Evolutionary conservation across 2,329 filamentous ascomycete species (phyloP).

Genomic region (Hypoxylon sp.): DNA sequence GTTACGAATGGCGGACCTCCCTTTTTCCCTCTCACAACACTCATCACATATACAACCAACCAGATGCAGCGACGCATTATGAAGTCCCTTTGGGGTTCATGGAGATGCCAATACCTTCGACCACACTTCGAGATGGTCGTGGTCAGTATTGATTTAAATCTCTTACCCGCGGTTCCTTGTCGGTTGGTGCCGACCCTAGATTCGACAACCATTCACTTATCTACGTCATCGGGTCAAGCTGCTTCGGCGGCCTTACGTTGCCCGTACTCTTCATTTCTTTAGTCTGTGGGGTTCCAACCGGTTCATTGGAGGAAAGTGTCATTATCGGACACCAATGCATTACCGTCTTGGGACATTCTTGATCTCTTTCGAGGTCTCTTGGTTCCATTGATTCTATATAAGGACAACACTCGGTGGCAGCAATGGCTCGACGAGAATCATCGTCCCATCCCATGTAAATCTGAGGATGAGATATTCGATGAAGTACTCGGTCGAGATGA

Average conservation of each 20-base stretch:
- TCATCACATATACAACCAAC: constrained; percentile 27
- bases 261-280: constrained; percentile 47
- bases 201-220: constrained; percentile 31
- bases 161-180: constrained; percentile 8
- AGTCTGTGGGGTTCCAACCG: constrained; percentile 38
- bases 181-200: constrained; percentile 10
- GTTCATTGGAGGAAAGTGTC: constrained; percentile 33
- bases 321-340: constrained; percentile 38
- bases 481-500: constrained; percentile 36
- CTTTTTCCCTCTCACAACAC: constrained; percentile 28
- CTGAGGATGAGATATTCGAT: constrained; percentile 8
- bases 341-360: constrained; percentile 15
- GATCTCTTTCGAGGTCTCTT: constrained; percentile 24
- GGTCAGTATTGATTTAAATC: constrained; percentile 23
- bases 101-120: constrained; percentile 13
- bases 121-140: constrained; percentile 22
- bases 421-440: constrained; percentile 10
- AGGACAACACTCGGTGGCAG: constrained; percentile 24
- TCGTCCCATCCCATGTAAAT: constrained; percentile 9
- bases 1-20: constrained; percentile 34
- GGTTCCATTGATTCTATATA: constrained; percentile 40
- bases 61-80: constrained; percentile 22
- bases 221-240: constrained; percentile 39
- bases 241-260: constrained; percentile 38
- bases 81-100: constrained; percentile 10